Base-by-base conservation (phyloP, 345 rosid genomes). In the rapeseed (Brassica napus) region DNA sequence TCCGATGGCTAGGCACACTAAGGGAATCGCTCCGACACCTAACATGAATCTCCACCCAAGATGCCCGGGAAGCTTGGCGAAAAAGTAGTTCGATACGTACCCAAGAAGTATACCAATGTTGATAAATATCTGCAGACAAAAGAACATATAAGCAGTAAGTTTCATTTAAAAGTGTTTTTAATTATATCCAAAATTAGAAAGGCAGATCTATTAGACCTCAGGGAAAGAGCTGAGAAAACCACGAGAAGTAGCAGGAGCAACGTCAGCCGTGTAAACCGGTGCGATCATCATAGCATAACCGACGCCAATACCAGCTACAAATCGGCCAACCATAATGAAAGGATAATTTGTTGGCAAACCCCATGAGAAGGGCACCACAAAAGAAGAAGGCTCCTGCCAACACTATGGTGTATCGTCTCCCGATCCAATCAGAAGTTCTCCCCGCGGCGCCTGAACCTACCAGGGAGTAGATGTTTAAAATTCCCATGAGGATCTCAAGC, bases 191-290 rank as follows among this genome's bases (percentile, higher is more conserved):
- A 9, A 57, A 6, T 2, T 57, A 58, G 4, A 68, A 75, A 1
- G 1, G 60, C 4, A 9, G 32, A 32, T 61, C 9, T 69, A 37
- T 44, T 35, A 1, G 1, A 77, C 81, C 83, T 92, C 92, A 2
- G 94, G 94, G 39, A 90, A 83, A 35, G 94, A 90, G 18, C 88
- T 82, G 24, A 92, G 85, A 69, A 92, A 84, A 10, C 94, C 92
- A 0, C 97, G 80, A 26, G 86, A 79, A 71, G 75, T 73, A 7
- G 92, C 84, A 1, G 94, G 93, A 8, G 94, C 86, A 9, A 92
- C 79, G 77, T 92, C 93, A 0, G 92, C 85, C 0, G 82, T 44
- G 52, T 44, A 44, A 44, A 44, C 47, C 10, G 47, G 47, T 11
- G 47, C 47, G 10, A 39, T 39, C 94, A 87, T 90, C 35, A 87